Percentiles rank a stretch among this genome's conserved stretches.
Conservation (phyloP, 2,329 filamentous ascomycete species). For the Trichoderma asperellum region DNA sequence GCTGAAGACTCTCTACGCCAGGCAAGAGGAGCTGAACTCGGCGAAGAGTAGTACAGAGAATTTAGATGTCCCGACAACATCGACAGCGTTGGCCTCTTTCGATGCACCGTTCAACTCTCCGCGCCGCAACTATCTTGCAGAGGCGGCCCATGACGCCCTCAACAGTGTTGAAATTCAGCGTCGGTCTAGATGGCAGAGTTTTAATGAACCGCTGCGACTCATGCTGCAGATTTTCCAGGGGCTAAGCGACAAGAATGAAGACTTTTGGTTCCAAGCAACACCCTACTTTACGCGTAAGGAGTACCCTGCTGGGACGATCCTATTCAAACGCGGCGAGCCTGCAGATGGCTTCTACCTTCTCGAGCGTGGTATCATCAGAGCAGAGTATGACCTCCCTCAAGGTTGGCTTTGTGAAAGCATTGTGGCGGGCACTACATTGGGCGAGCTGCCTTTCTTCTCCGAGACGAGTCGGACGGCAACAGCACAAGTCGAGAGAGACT, state of each 20-base stretch:
- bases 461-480: constrained; percentile 87
- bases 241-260: constrained; percentile 81
- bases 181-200: constrained; percentile 75
- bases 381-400: constrained; percentile 89
- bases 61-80: constrained; percentile 52
- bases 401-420: constrained; percentile 89
- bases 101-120: constrained; percentile 71
- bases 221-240: constrained; percentile 96
- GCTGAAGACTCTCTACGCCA: constrained; percentile 76
- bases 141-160: constrained; percentile 77
- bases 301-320: constrained; percentile 68
- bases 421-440: constrained; percentile 90
- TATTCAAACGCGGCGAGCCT: constrained; percentile 77
- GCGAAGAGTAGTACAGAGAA: constrained; percentile 49
- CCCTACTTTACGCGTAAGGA: constrained; percentile 74
- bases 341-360: constrained; percentile 88
- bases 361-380: constrained; percentile 84
- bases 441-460: constrained; percentile 94
- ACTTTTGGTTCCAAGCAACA: constrained; percentile 88
- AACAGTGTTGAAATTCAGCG: constrained; percentile 64
- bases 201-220: constrained; percentile 86
- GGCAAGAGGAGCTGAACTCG: constrained; percentile 63
- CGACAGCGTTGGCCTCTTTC: constrained; percentile 42
- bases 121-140: constrained; percentile 73
- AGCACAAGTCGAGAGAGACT: constrained; percentile 79